Evolutionary conservation across 164 flowering plant genomes (phyloP).

Genomic region (Stephania cephalantha): DNA sequence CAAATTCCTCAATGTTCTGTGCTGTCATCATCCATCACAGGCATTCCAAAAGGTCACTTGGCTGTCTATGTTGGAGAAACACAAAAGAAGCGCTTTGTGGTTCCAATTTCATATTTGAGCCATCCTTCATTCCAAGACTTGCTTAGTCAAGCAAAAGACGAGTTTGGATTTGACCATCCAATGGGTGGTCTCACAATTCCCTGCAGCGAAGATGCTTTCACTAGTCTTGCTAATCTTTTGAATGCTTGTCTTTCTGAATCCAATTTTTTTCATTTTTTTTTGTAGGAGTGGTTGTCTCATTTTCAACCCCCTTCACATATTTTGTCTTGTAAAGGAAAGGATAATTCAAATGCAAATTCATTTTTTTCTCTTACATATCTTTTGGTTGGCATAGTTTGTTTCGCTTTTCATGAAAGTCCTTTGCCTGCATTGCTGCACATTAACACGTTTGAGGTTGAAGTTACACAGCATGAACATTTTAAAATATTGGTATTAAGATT

Average conservation of each 20-base stretch:
- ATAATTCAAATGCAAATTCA: no score
- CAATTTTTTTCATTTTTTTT: neutral
- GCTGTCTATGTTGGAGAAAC: conserved; percentile 36
- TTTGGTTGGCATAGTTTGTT: no score
- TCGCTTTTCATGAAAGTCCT: no score
- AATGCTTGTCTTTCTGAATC: neutral
- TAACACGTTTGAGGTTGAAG: no score
- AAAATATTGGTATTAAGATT: no score
- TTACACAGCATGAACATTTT: no score
- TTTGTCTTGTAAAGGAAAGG: no score
- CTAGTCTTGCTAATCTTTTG: neutral
- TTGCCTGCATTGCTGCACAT: no score
- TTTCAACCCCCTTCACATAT: neutral
- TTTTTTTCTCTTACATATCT: no score
- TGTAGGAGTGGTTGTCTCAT: conserved; percentile 2
- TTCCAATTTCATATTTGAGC: conserved; percentile 38
- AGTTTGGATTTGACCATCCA: conserved; percentile 8
- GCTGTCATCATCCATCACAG: neutral
- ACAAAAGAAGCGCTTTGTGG: conserved; percentile 24
- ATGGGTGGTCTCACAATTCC: conserved; percentile 5
- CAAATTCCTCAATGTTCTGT: neutral
- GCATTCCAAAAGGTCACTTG: conserved; percentile 24
- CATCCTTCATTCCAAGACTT: conserved; percentile 38
- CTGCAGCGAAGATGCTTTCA: neutral
- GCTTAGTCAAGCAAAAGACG: conserved; percentile 15